Base-by-base conservation (phyloP, 1,284 basidiomycete species). In the Gomphus bonarii region DNA sequence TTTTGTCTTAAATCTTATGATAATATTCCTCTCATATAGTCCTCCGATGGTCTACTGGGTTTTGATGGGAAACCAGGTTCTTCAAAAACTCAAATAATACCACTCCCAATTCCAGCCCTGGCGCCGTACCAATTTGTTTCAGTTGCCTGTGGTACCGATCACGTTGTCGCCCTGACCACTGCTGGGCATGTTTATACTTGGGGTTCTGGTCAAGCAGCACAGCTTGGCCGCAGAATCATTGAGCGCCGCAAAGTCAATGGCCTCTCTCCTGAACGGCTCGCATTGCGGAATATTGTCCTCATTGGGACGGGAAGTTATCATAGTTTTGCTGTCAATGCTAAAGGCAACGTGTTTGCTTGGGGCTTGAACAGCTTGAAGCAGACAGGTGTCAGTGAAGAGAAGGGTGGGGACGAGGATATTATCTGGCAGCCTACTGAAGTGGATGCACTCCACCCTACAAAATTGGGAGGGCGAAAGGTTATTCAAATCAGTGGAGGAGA, bases 151-250 rank as follows among this genome's bases (percentile, higher is more conserved):
- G 81, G 81, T 10, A 71, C 74, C 51, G 78, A 82, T 65, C 80
- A 82, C 65, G 76, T 81, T 44, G 67, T 83, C 28, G 78, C 78
- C 0, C 71, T 83, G 33, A 78, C 79, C 2, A 72, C 74, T 1
- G 72, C 74, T 35, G 81, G 81, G 3, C 69, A 72, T 55, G 79
- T 82, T 31, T 81, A 75, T 62, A 69, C 73, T 18, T 80, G 78
- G 78, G 81, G 81, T n/a, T 77, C 78, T 62, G 78, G 78, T 48
- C 74, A 79, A 60, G 75, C 77, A 63, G 72, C 71, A 60, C 79
- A 80, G 65, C 72, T 81, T 36, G 80, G 79, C 42, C 72, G 79
- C 48, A 68, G 71, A 28, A 74, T 78, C 63, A 71, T 78, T 60
- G 70, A 75, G 64, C 69, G 80, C 40, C 72, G 77, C 48, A 75